Evolutionary conservation across 257 asterid species (phyloP).

Genomic region (Vinca minor): DNA sequence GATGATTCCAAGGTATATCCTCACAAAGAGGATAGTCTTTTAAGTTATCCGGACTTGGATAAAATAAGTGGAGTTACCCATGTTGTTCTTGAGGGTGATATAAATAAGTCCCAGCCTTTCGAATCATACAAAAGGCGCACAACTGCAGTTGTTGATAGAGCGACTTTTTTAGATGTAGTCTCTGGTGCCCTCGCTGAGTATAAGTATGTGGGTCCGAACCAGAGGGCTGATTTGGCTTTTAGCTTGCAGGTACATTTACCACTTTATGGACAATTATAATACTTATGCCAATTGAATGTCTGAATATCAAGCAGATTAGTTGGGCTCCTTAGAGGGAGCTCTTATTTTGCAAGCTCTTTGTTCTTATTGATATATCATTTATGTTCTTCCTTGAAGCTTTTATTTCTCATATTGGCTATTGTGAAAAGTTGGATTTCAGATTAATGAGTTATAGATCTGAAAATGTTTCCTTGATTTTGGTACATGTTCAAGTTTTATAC

Average conservation of each 20-base stretch:
- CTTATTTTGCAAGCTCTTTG: background rate
- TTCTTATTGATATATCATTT: background rate
- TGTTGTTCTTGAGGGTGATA: constrained; percentile 30
- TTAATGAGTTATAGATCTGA: background rate
- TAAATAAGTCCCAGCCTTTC: constrained; percentile 48
- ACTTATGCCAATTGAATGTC: background rate
- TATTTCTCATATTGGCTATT: background rate
- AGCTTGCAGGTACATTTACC: constrained; percentile 76
- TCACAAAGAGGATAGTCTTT: constrained; percentile 30
- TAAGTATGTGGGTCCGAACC: constrained; percentile 91
- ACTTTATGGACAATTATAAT: constrained; percentile 5
- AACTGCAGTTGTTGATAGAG: constrained; percentile 59
- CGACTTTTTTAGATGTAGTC: constrained; percentile 60
- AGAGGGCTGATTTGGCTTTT: constrained; percentile 81
- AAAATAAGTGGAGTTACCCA: constrained; percentile 23
- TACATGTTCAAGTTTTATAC: background rate
- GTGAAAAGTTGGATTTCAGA: too few relatives aligned
- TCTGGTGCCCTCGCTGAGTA: constrained; percentile 86
- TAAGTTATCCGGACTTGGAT: constrained; percentile 27
- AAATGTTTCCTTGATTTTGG: background rate
- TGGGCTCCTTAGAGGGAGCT: background rate
- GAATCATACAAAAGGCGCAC: constrained; percentile 90
- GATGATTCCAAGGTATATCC: constrained; percentile 36
- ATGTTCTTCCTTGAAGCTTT: background rate
- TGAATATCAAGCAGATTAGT: background rate